These are phyloP conservation scores for Trifolium repens DNA, from an alignment of 306 rosid species.

Conservation along the genomic window DNA sequence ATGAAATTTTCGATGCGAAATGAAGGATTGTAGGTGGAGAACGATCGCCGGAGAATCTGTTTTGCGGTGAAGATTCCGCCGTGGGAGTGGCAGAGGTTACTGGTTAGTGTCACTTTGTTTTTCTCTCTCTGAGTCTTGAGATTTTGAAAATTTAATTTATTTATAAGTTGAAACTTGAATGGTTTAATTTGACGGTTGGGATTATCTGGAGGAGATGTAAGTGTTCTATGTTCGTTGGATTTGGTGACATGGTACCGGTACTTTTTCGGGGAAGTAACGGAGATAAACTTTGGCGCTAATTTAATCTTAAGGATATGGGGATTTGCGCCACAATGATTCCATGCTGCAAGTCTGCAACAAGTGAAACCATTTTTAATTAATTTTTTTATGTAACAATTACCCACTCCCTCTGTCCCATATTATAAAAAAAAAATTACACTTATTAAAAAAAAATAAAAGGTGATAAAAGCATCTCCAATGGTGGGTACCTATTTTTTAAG, in stretches of 20 bases:
- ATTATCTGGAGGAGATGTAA: slow-evolving; percentile 14
- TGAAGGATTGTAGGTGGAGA: slow-evolving; percentile 29
- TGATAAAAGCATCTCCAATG: too few species aligned
- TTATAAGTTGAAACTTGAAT: slow-evolving; percentile 41
- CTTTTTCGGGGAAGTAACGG: slow-evolving; percentile 34
- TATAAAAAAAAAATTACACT: too few species aligned
- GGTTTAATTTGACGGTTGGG: slow-evolving; percentile 22
- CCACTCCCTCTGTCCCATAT: too few species aligned
- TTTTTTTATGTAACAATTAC: too few species aligned
- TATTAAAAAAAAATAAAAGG: too few species aligned
- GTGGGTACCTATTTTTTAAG: too few species aligned
- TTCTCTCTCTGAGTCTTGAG: slow-evolving; percentile 34
- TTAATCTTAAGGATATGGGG: slow-evolving; percentile 29
- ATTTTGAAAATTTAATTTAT: slow-evolving; percentile 67
- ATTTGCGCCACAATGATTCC: background rate
- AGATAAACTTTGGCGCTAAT: slow-evolving; percentile 75
- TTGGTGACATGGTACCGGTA: background rate
- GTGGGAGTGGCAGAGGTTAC: slow-evolving; percentile 17
- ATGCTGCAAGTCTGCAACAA: too few species aligned
- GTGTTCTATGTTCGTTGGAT: slow-evolving; percentile 48
- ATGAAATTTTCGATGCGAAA: background rate
- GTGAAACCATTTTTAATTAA: too few species aligned
- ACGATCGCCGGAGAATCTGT: slow-evolving; percentile 22
- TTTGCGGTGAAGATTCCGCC: slow-evolving; percentile 9
- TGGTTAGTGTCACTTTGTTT: slow-evolving; percentile 22